phyloP scores from a whole-genome alignment of 306 rosid species.

The Sicyos baderoa region DNA sequence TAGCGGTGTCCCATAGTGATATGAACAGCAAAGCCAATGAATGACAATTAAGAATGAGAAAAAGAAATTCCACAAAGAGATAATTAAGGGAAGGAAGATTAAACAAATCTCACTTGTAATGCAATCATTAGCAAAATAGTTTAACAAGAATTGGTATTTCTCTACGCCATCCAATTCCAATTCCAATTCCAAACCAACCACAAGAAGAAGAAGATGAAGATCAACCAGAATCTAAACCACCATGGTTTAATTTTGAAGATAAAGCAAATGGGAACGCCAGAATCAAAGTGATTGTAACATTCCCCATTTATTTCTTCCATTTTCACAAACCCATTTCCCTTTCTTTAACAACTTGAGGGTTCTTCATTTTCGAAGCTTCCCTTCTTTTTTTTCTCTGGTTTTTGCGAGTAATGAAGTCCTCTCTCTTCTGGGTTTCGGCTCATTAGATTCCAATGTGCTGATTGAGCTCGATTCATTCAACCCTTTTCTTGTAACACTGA shows the following conservation, averaged over 20 bases:
- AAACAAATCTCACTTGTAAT: slow-evolving; percentile 2
- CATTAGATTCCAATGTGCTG: slow-evolving; percentile 7
- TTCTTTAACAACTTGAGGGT: background rate
- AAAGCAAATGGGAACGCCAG: background rate
- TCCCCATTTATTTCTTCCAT: slow-evolving; percentile 7
- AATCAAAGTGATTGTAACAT: background rate
- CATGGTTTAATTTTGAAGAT: background rate
- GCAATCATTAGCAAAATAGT: slow-evolving; percentile 10
- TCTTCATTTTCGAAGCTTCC: background rate
- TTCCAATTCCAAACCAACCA: background rate
- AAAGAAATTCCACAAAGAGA: background rate
- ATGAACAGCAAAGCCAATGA: background rate
- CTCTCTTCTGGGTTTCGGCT: background rate
- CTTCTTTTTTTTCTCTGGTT: background rate
- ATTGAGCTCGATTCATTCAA: background rate
- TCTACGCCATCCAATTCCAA: background rate
- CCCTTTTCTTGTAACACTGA: background rate
- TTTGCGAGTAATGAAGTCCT: background rate
- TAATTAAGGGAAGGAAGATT: slow-evolving; percentile 5
- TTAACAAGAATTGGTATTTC: background rate
- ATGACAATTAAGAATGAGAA: background rate
- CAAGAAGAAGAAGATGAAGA: background rate
- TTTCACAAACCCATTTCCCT: background rate
- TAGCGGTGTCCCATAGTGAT: background rate
- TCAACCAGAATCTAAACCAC: background rate